Conservation (phyloP, 106 monocot species). For the Vanilla planifolia region DNA sequence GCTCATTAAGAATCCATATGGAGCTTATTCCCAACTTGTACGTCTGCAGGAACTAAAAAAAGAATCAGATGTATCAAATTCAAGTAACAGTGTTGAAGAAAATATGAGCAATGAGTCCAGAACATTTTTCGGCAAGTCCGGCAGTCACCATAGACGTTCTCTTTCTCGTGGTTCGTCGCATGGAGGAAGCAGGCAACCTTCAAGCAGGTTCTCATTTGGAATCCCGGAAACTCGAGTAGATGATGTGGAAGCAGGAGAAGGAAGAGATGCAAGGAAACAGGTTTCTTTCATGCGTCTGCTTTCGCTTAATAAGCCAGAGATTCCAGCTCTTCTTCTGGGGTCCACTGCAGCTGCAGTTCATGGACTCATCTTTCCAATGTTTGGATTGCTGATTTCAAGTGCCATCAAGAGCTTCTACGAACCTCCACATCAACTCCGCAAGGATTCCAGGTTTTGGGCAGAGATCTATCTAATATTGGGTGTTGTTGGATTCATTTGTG, state of each 20-base stretch:
- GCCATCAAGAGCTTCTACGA: conserved; percentile 62
- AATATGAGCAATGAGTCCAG: background rate
- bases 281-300: conserved; percentile 38
- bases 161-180: conserved; percentile 31
- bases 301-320: conserved; percentile 66
- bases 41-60: conserved; percentile 50
- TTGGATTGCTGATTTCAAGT: conserved; percentile 50
- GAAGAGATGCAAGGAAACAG: conserved; percentile 3
- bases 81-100: background rate
- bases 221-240: conserved; percentile 10
- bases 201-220: conserved; percentile 19
- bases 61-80: background rate
- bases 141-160: conserved; percentile 19
- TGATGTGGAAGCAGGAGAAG: background rate
- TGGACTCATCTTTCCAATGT: conserved; percentile 50
- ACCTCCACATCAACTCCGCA: conserved; percentile 31
- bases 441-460: conserved; percentile 56
- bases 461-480: conserved; percentile 43
- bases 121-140: background rate
- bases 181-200: conserved; percentile 19
- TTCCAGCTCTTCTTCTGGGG: conserved; percentile 45
- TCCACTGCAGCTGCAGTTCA: conserved; percentile 31
- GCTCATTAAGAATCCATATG: conserved; percentile 45
- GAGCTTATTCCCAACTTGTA: conserved; percentile 72
- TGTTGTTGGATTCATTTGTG: conserved; percentile 6